Conservation (phyloP, 352 stramenopile genomes). For the Nothophytophthora sp. region DNA sequence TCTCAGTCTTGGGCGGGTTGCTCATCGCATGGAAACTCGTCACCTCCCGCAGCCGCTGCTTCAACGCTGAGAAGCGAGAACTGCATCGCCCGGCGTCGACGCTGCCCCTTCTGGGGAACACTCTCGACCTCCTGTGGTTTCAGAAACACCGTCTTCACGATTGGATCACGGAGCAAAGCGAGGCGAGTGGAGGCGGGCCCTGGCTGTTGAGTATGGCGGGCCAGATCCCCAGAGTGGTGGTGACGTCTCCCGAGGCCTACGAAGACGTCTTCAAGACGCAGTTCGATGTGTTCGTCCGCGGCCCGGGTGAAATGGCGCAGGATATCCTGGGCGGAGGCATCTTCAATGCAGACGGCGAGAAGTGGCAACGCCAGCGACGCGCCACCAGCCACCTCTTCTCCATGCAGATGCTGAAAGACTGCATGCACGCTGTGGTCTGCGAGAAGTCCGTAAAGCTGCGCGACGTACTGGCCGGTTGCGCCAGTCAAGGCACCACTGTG, state of each 20-base stretch:
- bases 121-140: slow-evolving; percentile 12
- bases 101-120: slow-evolving; percentile 28
- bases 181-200: neutral
- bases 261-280: slow-evolving; percentile 46
- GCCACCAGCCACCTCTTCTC: slow-evolving; percentile 72
- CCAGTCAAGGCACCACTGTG: neutral
- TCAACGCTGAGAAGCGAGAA: neutral
- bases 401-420: slow-evolving; percentile 32
- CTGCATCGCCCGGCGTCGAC: slow-evolving; percentile 8
- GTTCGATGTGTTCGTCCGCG: slow-evolving; percentile 51
- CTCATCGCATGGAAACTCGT: too few species aligned
- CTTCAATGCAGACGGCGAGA: slow-evolving; percentile 33
- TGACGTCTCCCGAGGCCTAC: slow-evolving; percentile 23
- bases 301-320: too few species aligned
- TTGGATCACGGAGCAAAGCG: slow-evolving; percentile 1
- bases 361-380: slow-evolving; percentile 48
- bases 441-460: slow-evolving; percentile 16
- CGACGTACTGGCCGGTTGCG: slow-evolving; percentile 13
- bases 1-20: too few species aligned
- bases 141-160: slow-evolving; percentile 10
- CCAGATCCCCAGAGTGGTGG: slow-evolving; percentile 22
- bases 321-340: slow-evolving; percentile 56
- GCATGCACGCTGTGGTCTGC: slow-evolving; percentile 33
- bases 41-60: too few species aligned
- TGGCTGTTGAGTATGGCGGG: slow-evolving; percentile 16